Evolutionary conservation across 140 eudicot species (phyloP).

Genomic region (Anethum foeniculum): DNA sequence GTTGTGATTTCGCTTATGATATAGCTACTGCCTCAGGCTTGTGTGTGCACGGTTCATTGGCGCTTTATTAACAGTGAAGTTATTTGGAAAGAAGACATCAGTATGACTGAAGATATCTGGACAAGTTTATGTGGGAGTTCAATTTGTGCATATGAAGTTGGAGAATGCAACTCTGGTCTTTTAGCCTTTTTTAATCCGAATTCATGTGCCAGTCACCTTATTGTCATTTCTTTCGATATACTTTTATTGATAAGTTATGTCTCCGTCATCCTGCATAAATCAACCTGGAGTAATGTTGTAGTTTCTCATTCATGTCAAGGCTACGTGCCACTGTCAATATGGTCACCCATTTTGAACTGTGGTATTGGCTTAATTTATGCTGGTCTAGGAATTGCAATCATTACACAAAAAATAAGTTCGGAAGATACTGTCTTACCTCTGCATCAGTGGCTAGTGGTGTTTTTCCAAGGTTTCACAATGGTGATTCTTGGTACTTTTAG

Average conservation of each 20-base stretch:
- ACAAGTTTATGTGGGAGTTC: constrained; percentile 7
- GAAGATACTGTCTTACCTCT: neutral
- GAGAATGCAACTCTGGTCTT: neutral
- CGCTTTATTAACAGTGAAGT: neutral
- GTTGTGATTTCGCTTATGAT: neutral
- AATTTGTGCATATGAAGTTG: constrained; percentile 1
- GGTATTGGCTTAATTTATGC: neutral
- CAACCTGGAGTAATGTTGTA: neutral
- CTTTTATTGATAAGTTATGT: neutral
- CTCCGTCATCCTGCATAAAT: neutral
- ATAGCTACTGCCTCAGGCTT: neutral
- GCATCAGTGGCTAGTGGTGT: constrained; percentile 3
- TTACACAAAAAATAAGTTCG: neutral
- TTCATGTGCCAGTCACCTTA: neutral
- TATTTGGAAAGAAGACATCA: neutral
- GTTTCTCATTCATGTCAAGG: neutral
- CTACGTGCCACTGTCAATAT: neutral
- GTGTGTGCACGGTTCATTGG: neutral
- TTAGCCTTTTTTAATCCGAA: neutral
- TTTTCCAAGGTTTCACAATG: neutral
- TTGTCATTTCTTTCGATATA: neutral
- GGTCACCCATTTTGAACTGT: neutral
- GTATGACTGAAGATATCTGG: constrained; percentile 1
- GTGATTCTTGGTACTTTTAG: neutral
- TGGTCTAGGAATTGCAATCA: neutral